A percentile compares a stretch with the other conserved stretches of the same genome.
phyloP scores from a whole-genome alignment of 495 filamentous ascomycete genomes.

The Friedmanniomyces simplex region DNA sequence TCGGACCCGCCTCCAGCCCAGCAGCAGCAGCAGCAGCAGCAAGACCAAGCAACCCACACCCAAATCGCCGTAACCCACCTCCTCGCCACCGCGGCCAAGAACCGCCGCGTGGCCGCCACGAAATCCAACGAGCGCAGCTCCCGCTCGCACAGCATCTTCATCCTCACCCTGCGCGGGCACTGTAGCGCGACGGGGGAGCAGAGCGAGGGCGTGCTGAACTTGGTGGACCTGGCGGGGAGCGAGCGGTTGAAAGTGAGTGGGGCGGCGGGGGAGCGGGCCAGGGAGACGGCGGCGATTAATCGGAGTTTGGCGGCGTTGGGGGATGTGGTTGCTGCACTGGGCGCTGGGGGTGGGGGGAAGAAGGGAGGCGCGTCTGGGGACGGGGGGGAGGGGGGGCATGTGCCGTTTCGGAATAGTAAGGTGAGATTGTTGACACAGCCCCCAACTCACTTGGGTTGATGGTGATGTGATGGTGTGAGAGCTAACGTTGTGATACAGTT shows the following conservation, averaged over 20 bases:
- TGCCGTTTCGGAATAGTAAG: conserved; percentile 95
- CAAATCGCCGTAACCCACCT: conserved; percentile 8
- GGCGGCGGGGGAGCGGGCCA: conserved; percentile 73
- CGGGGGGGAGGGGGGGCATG: conserved; percentile 66
- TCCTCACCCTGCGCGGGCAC: conserved; percentile 74
- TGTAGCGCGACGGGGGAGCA: conserved; percentile 73
- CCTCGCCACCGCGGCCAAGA: conserved; percentile 64
- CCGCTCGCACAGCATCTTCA: conserved; percentile 91
- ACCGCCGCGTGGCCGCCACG: conserved; percentile 86
- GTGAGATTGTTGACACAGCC: conserved; percentile 33
- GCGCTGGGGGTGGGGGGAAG: conserved; percentile 59
- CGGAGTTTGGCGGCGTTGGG: conserved; percentile 82
- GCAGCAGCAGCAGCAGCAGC: neutral
- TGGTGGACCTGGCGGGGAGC: conserved; percentile 90
- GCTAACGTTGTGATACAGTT: conserved; percentile 42
- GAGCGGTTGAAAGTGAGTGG: conserved; percentile 80
- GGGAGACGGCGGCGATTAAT: conserved; percentile 97
- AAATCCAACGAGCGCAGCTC: conserved; percentile 93
- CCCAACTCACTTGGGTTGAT: neutral
- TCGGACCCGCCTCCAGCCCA: neutral
- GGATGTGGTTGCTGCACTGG: conserved; percentile 86
- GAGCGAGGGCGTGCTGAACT: conserved; percentile 86
- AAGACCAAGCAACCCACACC: neutral
- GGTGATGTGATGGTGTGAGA: neutral
- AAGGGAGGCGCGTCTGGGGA: too few relatives aligned